Evolutionary conservation across 1,284 basidiomycete genomes (phyloP), one percentile per base, ranked within the genome.

Genomic region (Neolentinus lepideus): DNA sequence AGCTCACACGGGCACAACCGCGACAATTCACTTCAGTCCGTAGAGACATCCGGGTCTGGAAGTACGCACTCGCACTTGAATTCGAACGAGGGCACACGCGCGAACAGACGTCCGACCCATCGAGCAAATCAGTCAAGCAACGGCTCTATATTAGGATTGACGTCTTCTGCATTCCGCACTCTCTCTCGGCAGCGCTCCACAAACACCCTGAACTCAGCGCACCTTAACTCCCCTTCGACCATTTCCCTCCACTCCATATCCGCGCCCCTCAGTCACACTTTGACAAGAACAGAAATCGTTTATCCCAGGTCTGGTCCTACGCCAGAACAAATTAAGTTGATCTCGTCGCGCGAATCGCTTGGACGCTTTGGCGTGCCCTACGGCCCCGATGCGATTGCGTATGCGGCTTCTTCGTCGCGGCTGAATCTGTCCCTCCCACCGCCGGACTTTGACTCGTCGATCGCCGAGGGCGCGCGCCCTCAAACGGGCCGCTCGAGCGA

Each of bases 331-430:
- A 66, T 81, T 56, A 73, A 73, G 60, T 67, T 81, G 55, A 72
- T 81, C 55, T 72, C 74, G 46, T 75, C 74, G 19, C 64, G 75
- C 14, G 75, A 79, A 57, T 70, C 69, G 16, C 64, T 80, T 53
- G 75, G 72, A 50, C 68, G 67, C 54, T 81, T 81, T 58, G 77
- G 78, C 8, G 63, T 78, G 55, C 79, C 79, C 33, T 82, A 79
- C 48, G 80, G 80, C 0, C 60, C 69, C 1, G 78, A 75, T 55
- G 78, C 78, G 10, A 66, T 76, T 21, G 75, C 73, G 43, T 77
- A 65, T 56, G 69, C 63, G 24, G 70, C 71, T 47, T 68, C 70
- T 19, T 54, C 67, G 46, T 71, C 70, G 25, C 64, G 69, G 51
- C 64, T 71, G 12, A 65, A 68, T 53, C 36, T 74, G 57, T 57